Base-by-base conservation (phyloP, 2,329 filamentous ascomycete genomes). In the Ascosphaera acerosa region DNA sequence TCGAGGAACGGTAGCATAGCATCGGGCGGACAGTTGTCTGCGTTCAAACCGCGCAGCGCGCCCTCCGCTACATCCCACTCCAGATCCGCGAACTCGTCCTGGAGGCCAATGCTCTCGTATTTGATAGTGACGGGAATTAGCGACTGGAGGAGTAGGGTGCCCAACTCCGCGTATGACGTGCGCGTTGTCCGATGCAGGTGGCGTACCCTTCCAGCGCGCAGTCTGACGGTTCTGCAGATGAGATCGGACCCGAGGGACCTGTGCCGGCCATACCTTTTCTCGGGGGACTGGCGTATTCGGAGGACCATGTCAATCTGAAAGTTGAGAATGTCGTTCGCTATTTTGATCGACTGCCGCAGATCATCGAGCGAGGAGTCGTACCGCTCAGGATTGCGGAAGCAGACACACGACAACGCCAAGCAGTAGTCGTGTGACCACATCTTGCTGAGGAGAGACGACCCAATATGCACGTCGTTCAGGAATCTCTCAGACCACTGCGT, bases 1-100 rank as follows among this genome's bases (percentile, higher is more conserved):
- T 40, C 38, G 10, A 40, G 16, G 12, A 38, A 36, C 6, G 15
- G 10, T 16, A 40, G 25, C 6, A 33, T 32, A 20, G 26, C 31
- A 3, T 6, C 6, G 10, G 10, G 29, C 3, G 29, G 28, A n/a
- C 10, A 18, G n/a, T 26, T 16, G 5, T 32, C 20, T 15, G 22
- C 31, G 4, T 17, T 5, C 20, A 37, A 10, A 6, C 18, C n/a
- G 12, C 26, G 4, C 6, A 36, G 29, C 5, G 35, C 28, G 12
- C 34, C 32, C 6, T 22, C 5, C 14, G 29, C 9, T 10, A 26
- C 7, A 33, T 26, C n/a, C 34, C 31, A 35, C 10, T 17, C 7
- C 17, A 37, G 17, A 10, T 22, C 9, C 14, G 19, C 23, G 15
- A 35, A 30, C n/a, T 30, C 34, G 16, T 38, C 33, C n/a, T 25